Evolutionary conservation across 768 basidiomycete genomes (phyloP).

Genomic region (Tricholoma matsutake): DNA sequence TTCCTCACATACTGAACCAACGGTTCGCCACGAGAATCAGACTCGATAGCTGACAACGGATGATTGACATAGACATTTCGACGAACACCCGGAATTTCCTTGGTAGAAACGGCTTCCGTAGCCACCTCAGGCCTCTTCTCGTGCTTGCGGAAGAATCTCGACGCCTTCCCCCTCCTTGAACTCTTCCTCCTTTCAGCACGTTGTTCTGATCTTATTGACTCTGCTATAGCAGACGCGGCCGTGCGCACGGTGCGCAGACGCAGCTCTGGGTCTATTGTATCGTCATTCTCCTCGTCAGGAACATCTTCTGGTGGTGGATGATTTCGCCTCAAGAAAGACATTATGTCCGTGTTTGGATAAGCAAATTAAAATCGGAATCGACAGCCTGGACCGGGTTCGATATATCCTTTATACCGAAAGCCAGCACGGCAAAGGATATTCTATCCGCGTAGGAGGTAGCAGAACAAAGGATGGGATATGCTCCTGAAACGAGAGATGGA

Average conservation of each 20-base stretch:
- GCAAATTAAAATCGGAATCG: constrained; percentile 2
- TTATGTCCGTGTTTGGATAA: constrained; percentile 13
- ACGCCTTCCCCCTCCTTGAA: constrained; percentile 38
- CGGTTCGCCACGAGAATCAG: constrained; percentile 74
- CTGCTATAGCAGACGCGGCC: constrained; percentile 86
- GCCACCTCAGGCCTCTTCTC: constrained; percentile 45
- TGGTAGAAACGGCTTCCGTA: constrained; percentile 29
- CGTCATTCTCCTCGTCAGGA: constrained; percentile 62
- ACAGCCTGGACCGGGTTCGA: background rate
- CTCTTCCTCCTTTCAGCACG: constrained; percentile 59
- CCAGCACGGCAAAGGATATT: constrained; percentile 20
- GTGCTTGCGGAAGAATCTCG: constrained; percentile 55
- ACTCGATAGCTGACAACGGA: constrained; percentile 59
- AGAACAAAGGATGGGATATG: constrained; percentile 9
- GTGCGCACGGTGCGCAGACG: constrained; percentile 91
- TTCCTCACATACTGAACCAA: constrained; percentile 79
- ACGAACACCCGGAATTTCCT: constrained; percentile 47
- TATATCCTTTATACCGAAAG: constrained; percentile 17
- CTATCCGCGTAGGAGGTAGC: constrained; percentile 8
- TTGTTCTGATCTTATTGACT: constrained; percentile 78
- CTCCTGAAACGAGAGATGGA: too few species aligned
- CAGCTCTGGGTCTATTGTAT: constrained; percentile 76
- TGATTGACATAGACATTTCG: constrained; percentile 83
- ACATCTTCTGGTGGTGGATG: constrained; percentile 36
- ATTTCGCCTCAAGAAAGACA: constrained; percentile 43